phyloP scores from a whole-genome alignment of 2,329 filamentous ascomycete genomes.

The Aquanectria penicillioides region DNA sequence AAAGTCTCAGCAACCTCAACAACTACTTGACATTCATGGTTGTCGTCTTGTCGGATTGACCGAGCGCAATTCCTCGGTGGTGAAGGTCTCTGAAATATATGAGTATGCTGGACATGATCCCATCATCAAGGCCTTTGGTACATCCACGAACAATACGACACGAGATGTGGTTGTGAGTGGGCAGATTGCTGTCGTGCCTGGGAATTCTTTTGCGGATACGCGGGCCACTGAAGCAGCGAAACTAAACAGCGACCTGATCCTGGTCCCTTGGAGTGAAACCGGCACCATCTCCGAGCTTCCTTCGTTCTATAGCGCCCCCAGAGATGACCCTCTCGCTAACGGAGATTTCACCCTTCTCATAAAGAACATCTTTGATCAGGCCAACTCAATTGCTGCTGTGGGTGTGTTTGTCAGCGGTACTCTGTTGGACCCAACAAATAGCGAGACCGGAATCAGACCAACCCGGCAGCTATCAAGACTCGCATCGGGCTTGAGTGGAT shows the following conservation, averaged over 20 bases:
- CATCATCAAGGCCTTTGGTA: conserved; percentile 87
- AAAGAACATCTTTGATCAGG: conserved; percentile 21
- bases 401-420: conserved; percentile 23
- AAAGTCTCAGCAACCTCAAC: background rate
- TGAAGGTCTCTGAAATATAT: conserved; percentile 86
- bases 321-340: conserved; percentile 24
- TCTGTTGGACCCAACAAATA: conserved; percentile 14
- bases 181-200: conserved; percentile 80
- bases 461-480: conserved; percentile 15
- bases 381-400: conserved; percentile 5
- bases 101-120: conserved; percentile 79
- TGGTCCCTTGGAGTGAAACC: conserved; percentile 81
- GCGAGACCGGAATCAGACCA: background rate
- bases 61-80: conserved; percentile 91
- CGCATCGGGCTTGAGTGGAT: conserved; percentile 10
- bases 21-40: background rate
- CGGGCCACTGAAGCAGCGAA: conserved; percentile 77
- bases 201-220: conserved; percentile 80
- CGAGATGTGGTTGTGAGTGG: conserved; percentile 76
- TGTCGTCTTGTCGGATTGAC: conserved; percentile 87
- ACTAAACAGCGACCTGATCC: conserved; percentile 74
- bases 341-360: conserved; percentile 24
- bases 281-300: conserved; percentile 24
- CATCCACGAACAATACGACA: conserved; percentile 18
- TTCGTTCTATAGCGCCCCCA: conserved; percentile 25